Conservation (phyloP, 139 green algal genomes). For the Dunaliella primolecta region DNA sequence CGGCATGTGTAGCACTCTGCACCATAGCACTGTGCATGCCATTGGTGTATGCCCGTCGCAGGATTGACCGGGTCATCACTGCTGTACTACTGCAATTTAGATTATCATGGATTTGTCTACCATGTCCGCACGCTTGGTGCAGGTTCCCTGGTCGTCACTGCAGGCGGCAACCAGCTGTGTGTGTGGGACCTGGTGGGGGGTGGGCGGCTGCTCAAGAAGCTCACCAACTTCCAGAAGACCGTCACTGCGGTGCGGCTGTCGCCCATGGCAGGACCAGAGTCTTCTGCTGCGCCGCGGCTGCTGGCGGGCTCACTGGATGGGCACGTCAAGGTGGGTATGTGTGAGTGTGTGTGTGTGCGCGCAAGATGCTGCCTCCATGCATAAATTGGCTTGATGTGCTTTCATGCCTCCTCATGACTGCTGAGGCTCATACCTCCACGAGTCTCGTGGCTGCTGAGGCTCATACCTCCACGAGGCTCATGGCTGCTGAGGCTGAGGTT, state of each 20-base stretch:
- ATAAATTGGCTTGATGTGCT: neutral
- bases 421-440: too few species aligned
- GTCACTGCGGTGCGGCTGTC: conserved; percentile 72
- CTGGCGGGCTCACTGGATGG: conserved; percentile 88
- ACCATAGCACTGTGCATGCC: neutral
- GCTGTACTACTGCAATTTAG: neutral
- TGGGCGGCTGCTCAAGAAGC: conserved; percentile 63
- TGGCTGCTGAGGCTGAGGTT: too few species aligned
- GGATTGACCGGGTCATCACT: neutral
- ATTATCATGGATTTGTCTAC: neutral
- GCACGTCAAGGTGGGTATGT: conserved; percentile 80
- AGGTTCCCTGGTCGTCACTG: conserved; percentile 70
- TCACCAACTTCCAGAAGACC: conserved; percentile 94
- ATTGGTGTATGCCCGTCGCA: neutral
- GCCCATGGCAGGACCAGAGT: conserved; percentile 49
- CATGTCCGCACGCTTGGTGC: neutral
- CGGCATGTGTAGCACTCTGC: neutral
- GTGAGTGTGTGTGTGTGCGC: neutral
- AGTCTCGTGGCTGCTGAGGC: too few species aligned
- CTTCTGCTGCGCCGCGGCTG: conserved; percentile 65
- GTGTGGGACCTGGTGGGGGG: conserved; percentile 84
- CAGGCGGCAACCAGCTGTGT: conserved; percentile 79
- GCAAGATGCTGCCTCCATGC: neutral
- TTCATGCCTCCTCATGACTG: neutral
- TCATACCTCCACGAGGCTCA: too few species aligned